These are phyloP conservation scores for Schizothecium vesticola DNA, from an alignment of 495 filamentous ascomycete species.

Conservation along the genomic window DNA sequence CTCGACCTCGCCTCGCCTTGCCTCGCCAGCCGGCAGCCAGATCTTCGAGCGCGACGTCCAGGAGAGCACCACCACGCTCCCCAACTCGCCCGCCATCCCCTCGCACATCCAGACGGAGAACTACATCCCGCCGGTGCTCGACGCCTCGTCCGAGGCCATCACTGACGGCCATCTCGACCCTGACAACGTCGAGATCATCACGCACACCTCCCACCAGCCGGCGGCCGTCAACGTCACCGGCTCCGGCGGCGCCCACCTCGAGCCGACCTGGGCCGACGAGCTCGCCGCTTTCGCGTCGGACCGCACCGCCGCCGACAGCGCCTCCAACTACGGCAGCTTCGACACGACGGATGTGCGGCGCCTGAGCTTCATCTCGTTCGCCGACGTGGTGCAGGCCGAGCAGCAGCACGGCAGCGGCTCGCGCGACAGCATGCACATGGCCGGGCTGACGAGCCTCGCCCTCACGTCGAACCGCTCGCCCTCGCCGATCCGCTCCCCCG, in stretches of 20 bases:
- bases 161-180: slow-evolving; percentile 71
- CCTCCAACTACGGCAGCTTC: slow-evolving; percentile 65
- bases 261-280: slow-evolving; percentile 51
- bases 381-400: slow-evolving; percentile 88
- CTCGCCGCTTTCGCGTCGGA: slow-evolving; percentile 44
- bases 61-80: slow-evolving; percentile 58
- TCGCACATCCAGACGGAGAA: slow-evolving; percentile 88
- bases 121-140: slow-evolving; percentile 83
- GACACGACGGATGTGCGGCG: slow-evolving; percentile 74
- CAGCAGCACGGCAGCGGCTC: slow-evolving; percentile 49
- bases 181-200: slow-evolving; percentile 84
- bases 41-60: slow-evolving; percentile 95
- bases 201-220: slow-evolving; percentile 73
- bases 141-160: slow-evolving; percentile 83
- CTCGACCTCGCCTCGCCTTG: slow-evolving; percentile 51
- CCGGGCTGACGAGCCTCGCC: slow-evolving; percentile 47
- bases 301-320: slow-evolving; percentile 43
- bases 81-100: slow-evolving; percentile 71
- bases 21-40: slow-evolving; percentile 67
- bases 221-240: slow-evolving; percentile 59
- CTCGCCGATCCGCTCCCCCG: slow-evolving; percentile 64
- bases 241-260: slow-evolving; percentile 23
- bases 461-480: slow-evolving; percentile 61
- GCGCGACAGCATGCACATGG: slow-evolving; percentile 57
- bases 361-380: slow-evolving; percentile 88